Evolutionary conservation across 805 yeast species (phyloP).

Genomic region (Myxozyma geophila): DNA sequence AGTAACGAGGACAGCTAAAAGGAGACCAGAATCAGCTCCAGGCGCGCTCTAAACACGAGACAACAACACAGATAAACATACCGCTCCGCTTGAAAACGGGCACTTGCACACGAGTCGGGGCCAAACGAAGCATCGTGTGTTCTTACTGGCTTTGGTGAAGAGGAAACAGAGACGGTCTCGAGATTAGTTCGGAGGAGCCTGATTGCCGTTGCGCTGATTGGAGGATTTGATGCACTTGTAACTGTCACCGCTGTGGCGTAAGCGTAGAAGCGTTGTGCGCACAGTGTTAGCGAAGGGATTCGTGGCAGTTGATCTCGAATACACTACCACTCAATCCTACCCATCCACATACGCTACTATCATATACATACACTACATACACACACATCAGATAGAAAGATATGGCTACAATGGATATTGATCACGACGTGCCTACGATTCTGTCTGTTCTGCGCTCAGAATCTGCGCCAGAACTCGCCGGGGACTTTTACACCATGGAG

Average conservation of each 20-base stretch:
- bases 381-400: neutral
- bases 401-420: constrained; percentile 37
- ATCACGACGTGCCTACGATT: constrained; percentile 52
- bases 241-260: neutral
- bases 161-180: neutral
- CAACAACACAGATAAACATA: constrained; percentile 3
- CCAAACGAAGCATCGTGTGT: constrained; percentile 16
- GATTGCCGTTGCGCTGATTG: constrained; percentile 17
- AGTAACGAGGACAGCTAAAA: constrained; percentile 6
- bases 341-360: neutral
- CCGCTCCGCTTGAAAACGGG: constrained; percentile 18
- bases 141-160: neutral
- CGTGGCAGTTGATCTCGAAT: neutral
- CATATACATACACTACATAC: neutral
- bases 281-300: neutral
- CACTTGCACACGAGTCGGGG: constrained; percentile 22
- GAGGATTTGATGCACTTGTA: neutral
- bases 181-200: neutral
- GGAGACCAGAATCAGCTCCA: neutral
- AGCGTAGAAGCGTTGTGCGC: neutral
- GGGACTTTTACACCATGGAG: constrained; percentile 70
- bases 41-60: neutral
- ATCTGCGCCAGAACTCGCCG: constrained; percentile 65
- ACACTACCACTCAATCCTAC: neutral
- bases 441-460: constrained; percentile 68